These are phyloP conservation scores for Fraxinus platypoda DNA, from an alignment of 305 asterid genomes.

Conservation along the genomic window DNA sequence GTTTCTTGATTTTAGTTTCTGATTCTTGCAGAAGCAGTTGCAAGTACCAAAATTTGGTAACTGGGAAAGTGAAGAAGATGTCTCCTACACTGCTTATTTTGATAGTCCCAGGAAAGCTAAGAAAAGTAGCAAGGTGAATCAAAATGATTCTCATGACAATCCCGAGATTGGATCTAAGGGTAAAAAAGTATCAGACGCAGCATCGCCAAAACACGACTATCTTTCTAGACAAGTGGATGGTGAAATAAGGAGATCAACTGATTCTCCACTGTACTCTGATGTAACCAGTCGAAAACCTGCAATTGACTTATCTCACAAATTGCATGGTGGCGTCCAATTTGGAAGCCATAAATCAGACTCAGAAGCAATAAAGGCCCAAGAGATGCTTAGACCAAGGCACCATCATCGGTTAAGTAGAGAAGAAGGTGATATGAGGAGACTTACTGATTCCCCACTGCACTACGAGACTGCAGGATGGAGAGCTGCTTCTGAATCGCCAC, in stretches of 20 bases:
- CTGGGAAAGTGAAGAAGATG: constrained; percentile 63
- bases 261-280: constrained; percentile 38
- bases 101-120: constrained; percentile 58
- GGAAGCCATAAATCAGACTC: constrained; percentile 33
- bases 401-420: constrained; percentile 48
- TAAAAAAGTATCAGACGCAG: constrained; percentile 30
- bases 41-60: constrained; percentile 64
- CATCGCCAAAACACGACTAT: constrained; percentile 32
- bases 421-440: constrained; percentile 55
- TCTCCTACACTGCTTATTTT: constrained; percentile 54
- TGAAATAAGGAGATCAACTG: constrained; percentile 38
- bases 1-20: constrained; percentile 2
- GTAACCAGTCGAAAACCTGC: constrained; percentile 31
- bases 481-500: constrained; percentile 56
- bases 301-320: constrained; percentile 28
- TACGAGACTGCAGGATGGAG: constrained; percentile 44
- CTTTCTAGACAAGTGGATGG: constrained; percentile 36
- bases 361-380: constrained; percentile 43
- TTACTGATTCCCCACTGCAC: constrained; percentile 52
- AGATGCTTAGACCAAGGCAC: constrained; percentile 38
- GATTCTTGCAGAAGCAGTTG: constrained; percentile 36
- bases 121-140: constrained; percentile 34
- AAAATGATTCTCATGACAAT: constrained; percentile 38
- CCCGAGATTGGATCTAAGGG: constrained; percentile 29
- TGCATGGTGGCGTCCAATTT: constrained; percentile 24